A percentile compares a stretch with the other conserved stretches of the same genome.
phyloP scores from a whole-genome alignment of 345 rosid genomes.

The Ricinus communis region DNA sequence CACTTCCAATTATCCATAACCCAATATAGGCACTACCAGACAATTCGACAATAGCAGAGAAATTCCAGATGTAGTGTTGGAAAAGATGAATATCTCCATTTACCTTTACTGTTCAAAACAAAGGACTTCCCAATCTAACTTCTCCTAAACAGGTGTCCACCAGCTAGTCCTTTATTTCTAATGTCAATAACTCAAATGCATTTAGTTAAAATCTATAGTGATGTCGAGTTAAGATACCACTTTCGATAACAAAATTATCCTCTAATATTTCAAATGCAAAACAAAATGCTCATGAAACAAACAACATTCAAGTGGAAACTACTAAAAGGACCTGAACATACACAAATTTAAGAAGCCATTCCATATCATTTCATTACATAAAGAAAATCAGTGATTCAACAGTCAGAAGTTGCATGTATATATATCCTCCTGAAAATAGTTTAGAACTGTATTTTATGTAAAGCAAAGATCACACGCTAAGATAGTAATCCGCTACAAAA shows the following conservation, averaged over 20 bases:
- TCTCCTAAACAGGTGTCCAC: neutral
- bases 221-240: no score
- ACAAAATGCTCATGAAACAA: neutral
- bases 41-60: no score
- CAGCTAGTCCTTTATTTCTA: neutral
- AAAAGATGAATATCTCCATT: no score
- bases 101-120: no score
- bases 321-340: neutral
- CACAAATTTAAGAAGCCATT: neutral
- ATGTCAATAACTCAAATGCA: no score
- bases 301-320: neutral
- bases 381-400: conserved; percentile 2
- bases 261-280: neutral
- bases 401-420: neutral
- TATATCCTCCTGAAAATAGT: neutral
- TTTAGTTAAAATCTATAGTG: no score
- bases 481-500: conserved; percentile 8
- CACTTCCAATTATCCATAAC: no score
- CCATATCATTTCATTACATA: neutral
- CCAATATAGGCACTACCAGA: no score
- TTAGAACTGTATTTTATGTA: no score
- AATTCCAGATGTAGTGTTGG: no score
- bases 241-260: neutral
- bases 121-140: no score
- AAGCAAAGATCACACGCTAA: conserved; percentile 13